Conservation (phyloP, 2,329 filamentous ascomycete genomes). For the Arthrobotrys iridis region DNA sequence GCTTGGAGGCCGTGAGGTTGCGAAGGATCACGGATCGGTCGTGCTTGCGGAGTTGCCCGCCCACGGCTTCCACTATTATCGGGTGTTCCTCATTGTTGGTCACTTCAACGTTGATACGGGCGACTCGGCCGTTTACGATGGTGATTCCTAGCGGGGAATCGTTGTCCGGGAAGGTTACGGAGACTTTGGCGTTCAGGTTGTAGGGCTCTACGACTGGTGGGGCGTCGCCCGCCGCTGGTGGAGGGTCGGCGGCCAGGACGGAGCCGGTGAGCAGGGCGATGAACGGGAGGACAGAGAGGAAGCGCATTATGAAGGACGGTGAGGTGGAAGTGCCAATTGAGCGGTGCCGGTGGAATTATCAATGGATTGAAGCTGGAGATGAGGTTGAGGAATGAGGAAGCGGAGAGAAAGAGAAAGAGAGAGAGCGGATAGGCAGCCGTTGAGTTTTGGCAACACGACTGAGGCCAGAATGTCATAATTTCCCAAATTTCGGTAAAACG, state of each 20-base stretch:
- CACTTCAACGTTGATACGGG: slow-evolving; percentile 82
- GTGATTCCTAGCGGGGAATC: slow-evolving; percentile 77
- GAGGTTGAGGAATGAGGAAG: background rate
- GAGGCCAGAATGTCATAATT: slow-evolving; percentile 27
- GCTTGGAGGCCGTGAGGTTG: slow-evolving; percentile 78
- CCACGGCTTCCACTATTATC: slow-evolving; percentile 78
- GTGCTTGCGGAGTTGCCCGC: slow-evolving; percentile 74
- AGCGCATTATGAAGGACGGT: slow-evolving; percentile 30
- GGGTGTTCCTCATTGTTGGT: slow-evolving; percentile 82
- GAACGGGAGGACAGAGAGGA: slow-evolving; percentile 34
- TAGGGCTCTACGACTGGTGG: slow-evolving; percentile 58
- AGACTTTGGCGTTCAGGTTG: slow-evolving; percentile 72
- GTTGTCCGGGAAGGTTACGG: slow-evolving; percentile 72
- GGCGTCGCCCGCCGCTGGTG: slow-evolving; percentile 40
- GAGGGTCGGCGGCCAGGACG: slow-evolving; percentile 48
- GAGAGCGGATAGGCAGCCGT: background rate
- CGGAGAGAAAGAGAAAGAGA: background rate
- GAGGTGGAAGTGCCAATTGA: slow-evolving; percentile 13
- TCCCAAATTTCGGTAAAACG: slow-evolving; percentile 48
- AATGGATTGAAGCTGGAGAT: slow-evolving; percentile 2
- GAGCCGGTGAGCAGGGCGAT: slow-evolving; percentile 54
- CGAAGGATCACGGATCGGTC: slow-evolving; percentile 73
- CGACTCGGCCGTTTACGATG: slow-evolving; percentile 90
- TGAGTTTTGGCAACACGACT: slow-evolving; percentile 24
- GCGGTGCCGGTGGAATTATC: too few species aligned